Conservation (phyloP, 2,329 filamentous ascomycete genomes). For the Trichoderma hamatum region DNA sequence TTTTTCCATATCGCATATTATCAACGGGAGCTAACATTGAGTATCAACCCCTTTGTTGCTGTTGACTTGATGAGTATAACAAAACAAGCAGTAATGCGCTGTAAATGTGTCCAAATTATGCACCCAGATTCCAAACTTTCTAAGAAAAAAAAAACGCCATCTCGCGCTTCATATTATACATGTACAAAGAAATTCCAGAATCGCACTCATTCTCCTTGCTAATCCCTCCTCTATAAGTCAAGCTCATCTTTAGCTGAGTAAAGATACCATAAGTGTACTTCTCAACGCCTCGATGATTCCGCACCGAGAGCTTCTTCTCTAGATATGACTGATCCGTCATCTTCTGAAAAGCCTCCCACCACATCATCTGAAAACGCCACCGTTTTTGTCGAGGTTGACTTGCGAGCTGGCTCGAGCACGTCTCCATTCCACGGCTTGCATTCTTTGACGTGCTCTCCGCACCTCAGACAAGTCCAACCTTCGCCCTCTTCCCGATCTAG, state of each 20-base stretch:
- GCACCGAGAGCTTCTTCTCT: neutral
- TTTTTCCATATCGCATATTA: neutral
- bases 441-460: conserved; percentile 79
- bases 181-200: neutral
- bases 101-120: conserved; percentile 13
- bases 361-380: conserved; percentile 66
- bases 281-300: neutral
- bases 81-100: conserved; percentile 2
- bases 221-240: neutral
- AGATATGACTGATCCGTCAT: conserved; percentile 34
- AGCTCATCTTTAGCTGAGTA: no score
- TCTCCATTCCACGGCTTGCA: conserved; percentile 93
- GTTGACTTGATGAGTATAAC: neutral
- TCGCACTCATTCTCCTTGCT: neutral
- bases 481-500: conserved; percentile 93
- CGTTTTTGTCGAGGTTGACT: conserved; percentile 50
- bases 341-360: conserved; percentile 39
- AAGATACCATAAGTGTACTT: neutral
- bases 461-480: conserved; percentile 89
- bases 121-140: neutral
- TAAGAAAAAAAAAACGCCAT: conserved; percentile 3
- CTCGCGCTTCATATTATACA: conserved; percentile 7
- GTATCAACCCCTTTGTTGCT: neutral
- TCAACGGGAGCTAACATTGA: neutral
- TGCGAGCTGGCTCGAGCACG: conserved; percentile 64